These are phyloP conservation scores for Falciphora oryzae DNA, from an alignment of 2,329 filamentous ascomycete genomes.

Conservation along the genomic window DNA sequence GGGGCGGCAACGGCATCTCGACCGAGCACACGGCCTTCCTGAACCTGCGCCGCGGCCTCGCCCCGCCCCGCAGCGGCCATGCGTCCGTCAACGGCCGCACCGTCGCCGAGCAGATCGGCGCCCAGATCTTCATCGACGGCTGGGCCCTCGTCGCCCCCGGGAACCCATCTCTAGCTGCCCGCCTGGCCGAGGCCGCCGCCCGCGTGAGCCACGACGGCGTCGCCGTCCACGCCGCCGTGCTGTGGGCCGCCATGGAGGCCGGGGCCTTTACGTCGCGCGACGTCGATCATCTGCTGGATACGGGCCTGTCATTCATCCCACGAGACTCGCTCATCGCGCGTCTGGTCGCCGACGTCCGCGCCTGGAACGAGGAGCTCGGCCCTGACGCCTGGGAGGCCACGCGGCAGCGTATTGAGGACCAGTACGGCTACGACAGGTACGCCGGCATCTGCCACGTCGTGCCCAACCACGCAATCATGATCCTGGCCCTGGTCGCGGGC, in stretches of 20 bases:
- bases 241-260: constrained; percentile 35
- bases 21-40: constrained; percentile 33
- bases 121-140: constrained; percentile 33
- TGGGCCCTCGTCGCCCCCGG: constrained; percentile 29
- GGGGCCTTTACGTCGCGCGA: constrained; percentile 29
- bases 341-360: constrained; percentile 25
- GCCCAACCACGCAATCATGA: constrained; percentile 29
- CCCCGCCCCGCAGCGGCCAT: constrained; percentile 26
- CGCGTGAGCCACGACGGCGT: constrained; percentile 33
- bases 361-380: constrained; percentile 22
- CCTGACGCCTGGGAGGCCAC: constrained; percentile 25
- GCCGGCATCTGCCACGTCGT: constrained; percentile 27
- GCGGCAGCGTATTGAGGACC: constrained; percentile 28
- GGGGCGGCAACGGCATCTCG: constrained; percentile 31
- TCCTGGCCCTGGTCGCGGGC: constrained; percentile 26
- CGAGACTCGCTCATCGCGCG: constrained; percentile 22
- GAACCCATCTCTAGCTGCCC: constrained; percentile 24
- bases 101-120: constrained; percentile 31
- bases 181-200: constrained; percentile 26
- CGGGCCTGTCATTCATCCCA: constrained; percentile 23
- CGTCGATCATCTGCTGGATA: constrained; percentile 26
- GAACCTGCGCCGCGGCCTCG: constrained; percentile 30
- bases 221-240: constrained; percentile 28
- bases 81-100: constrained; percentile 24
- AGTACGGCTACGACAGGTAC: constrained; percentile 28